Evolutionary conservation across 371 early-diverging fungal genomes (phyloP), one percentile per base, ranked within the genome.

Genomic region (Saksenaea oblongispora): DNA sequence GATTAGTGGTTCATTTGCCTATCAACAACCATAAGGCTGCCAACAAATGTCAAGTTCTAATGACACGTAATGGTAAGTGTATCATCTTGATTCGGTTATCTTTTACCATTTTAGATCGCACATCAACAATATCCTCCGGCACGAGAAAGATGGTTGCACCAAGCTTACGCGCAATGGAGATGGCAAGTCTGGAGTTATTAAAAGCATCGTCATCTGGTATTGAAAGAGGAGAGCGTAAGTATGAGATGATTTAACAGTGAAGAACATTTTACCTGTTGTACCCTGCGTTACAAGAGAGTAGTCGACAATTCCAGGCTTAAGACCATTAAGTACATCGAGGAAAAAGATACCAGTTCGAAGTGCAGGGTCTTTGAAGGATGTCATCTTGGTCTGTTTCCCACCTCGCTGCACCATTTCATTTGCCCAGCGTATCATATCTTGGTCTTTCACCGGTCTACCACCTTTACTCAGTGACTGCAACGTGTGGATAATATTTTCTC

Each of bases 101-200:
- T 17, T 53, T 72, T 73, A 81, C 89, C 92, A 94, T 92, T 82
- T 92, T 94, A 64, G 92, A 85, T 72, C 92, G 87, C 56, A 92
- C 92, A 76, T 96, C 97, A 44, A 94, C 90, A 73, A 97, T 96
- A 79, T 97, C 97, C 81, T 97, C 97, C 4, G 97, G 97, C 39
- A 96, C 82, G 44, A 96, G 85, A 75, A 96, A 97, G 70, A 97
- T 95, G 39, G 96, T 94, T 7, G 97, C 95, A 34, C 97, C 97
- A 57, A 97, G 79, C 80, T 96, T 96, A 73, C 97, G 90, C 15
- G 97, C 97, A 78, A 96, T 92, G 5, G 96, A 95, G 54, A 97
- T 95, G 56, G 95, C 95, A 62, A 95, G 95, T 69, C 92, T 91
- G 55, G 95, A 94, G 67, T 96, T 97, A 65, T 91, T 67, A 76